These are phyloP conservation scores for Plectosphaerella sp. DNA, from an alignment of 2,329 filamentous ascomycete genomes.

Conservation along the genomic window DNA sequence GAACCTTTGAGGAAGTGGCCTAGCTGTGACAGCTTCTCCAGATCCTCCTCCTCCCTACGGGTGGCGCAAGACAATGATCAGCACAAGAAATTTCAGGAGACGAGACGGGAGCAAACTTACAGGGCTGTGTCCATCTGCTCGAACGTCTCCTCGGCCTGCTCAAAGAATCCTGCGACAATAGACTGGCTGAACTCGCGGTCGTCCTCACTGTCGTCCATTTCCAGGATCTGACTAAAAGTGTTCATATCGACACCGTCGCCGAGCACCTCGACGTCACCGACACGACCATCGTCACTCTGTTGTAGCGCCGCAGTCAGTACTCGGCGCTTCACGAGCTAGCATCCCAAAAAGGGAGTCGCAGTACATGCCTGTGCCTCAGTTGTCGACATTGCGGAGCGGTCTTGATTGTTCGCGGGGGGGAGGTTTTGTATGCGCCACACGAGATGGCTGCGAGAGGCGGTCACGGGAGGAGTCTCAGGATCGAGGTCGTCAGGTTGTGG, in stretches of 20 bases:
- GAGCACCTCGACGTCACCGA: slow-evolving; percentile 40
- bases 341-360: background rate
- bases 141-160: slow-evolving; percentile 86
- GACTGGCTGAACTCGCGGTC: slow-evolving; percentile 83
- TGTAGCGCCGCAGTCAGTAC: background rate
- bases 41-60: slow-evolving; percentile 60
- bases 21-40: slow-evolving; percentile 72
- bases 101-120: slow-evolving; percentile 51
- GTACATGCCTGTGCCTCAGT: slow-evolving; percentile 18
- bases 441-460: no score
- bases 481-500: no score
- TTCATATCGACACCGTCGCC: slow-evolving; percentile 71
- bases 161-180: slow-evolving; percentile 89
- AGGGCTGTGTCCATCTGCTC: slow-evolving; percentile 74
- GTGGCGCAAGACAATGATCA: slow-evolving; percentile 7
- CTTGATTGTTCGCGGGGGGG: no score
- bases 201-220: slow-evolving; percentile 91
- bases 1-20: slow-evolving; percentile 98
- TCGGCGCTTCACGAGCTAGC: slow-evolving; percentile 7
- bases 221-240: slow-evolving; percentile 92
- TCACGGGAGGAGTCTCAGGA: no score
- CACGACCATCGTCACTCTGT: slow-evolving; percentile 11
- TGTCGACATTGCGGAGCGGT: no score
- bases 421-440: no score
- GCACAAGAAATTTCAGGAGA: background rate